phyloP scores from a whole-genome alignment of 176 grass and related monocot species.

The Aegilops umbellulata region DNA sequence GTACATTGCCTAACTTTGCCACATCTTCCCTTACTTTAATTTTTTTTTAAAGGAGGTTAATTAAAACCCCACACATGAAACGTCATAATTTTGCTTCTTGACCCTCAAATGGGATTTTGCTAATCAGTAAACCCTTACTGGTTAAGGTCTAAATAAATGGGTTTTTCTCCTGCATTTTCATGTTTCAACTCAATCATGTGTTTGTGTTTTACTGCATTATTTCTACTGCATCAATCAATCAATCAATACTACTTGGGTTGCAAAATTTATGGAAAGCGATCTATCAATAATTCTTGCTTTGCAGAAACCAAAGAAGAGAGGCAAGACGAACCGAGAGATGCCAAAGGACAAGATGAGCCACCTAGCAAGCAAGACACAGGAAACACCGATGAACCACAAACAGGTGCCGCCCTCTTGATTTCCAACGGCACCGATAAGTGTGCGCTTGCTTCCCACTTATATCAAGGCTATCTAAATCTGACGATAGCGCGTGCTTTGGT shows the following conservation, averaged over 20 bases:
- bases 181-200: not conserved
- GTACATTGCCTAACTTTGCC: not conserved
- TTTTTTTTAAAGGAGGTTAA: too few relatives aligned
- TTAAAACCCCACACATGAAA: not conserved
- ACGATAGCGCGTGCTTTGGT: not conserved
- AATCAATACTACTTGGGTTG: too few relatives aligned
- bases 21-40: not conserved
- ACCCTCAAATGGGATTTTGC: not conserved
- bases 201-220: not conserved
- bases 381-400: not conserved
- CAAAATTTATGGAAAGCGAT: not conserved
- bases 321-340: not conserved
- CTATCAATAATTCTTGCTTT: not conserved
- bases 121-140: not conserved
- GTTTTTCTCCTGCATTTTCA: too few relatives aligned
- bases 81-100: not conserved
- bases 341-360: not conserved
- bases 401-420: not conserved
- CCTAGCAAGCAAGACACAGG: not conserved
- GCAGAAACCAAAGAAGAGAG: not conserved
- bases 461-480: not conserved
- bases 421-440: not conserved
- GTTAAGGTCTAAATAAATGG: too few relatives aligned
- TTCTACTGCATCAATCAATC: not conserved
- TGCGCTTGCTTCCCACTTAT: not conserved